phyloP scores from a whole-genome alignment of 1,284 basidiomycete species.

The Malassezia obtusa region DNA sequence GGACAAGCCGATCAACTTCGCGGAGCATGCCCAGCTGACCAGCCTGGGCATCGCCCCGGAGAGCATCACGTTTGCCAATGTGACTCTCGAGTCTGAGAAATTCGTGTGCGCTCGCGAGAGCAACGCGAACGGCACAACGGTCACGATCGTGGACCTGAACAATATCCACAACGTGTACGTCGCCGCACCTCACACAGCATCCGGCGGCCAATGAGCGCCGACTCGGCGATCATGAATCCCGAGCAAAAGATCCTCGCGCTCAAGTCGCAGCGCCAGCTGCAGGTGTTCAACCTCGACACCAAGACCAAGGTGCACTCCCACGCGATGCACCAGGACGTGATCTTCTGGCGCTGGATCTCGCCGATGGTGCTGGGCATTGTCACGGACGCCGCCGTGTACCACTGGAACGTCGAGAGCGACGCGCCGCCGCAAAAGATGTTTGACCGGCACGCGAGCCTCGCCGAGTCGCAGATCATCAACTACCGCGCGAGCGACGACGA shows the following conservation, averaged over 20 bases:
- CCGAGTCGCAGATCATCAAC: slow-evolving; percentile 95
- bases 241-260: slow-evolving; percentile 92
- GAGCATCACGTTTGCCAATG: slow-evolving; percentile 91
- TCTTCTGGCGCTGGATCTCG: slow-evolving; percentile 98
- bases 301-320: slow-evolving; percentile 96
- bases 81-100: slow-evolving; percentile 92
- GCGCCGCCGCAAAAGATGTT: slow-evolving; percentile 80
- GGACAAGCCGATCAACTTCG: slow-evolving; percentile 46
- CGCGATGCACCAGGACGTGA: slow-evolving; percentile 78
- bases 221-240: slow-evolving; percentile 98
- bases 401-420: slow-evolving; percentile 72
- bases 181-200: slow-evolving; percentile 50
- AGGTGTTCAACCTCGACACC: slow-evolving; percentile 95
- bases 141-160: slow-evolving; percentile 46
- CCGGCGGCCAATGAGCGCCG: slow-evolving; percentile 89
- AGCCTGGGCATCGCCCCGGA: slow-evolving; percentile 90
- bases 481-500: slow-evolving; percentile 85
- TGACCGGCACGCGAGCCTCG: slow-evolving; percentile 88
- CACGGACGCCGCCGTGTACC: slow-evolving; percentile 84
- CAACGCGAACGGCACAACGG: slow-evolving; percentile 33
- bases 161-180: slow-evolving; percentile 41
- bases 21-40: slow-evolving; percentile 62
- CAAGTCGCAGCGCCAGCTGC: slow-evolving; percentile 70
- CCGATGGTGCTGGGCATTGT: slow-evolving; percentile 86
- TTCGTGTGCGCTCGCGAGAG: slow-evolving; percentile 82